Conservation (phyloP, 139 green algal species). For the Desmodesmus armatus region DNA sequence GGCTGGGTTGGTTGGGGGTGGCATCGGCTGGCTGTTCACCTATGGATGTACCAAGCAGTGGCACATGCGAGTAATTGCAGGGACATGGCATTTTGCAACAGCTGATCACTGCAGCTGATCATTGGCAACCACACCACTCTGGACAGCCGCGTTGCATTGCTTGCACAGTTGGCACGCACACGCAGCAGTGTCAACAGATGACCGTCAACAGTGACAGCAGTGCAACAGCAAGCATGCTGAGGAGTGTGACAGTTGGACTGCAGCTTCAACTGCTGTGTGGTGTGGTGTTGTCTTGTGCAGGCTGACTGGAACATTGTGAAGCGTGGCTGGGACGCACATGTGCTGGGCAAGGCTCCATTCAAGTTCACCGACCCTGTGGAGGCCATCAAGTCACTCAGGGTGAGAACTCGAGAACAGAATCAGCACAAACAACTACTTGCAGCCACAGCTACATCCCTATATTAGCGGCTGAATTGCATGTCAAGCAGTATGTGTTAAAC, state of each 20-base stretch:
- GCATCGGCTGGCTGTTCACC: too few species aligned
- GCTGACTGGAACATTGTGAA: slow-evolving; percentile 97
- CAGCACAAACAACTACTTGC: neutral
- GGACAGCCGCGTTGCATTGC: too few species aligned
- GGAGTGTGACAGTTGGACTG: too few species aligned
- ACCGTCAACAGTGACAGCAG: too few species aligned
- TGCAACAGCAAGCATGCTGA: neutral
- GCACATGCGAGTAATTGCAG: neutral
- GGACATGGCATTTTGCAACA: too few species aligned
- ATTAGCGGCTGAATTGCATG: neutral
- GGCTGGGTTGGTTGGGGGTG: neutral
- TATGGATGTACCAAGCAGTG: too few species aligned
- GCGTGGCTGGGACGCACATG: slow-evolving; percentile 91
- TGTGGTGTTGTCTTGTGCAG: slow-evolving; percentile 62
- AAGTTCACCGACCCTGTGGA: slow-evolving; percentile 83
- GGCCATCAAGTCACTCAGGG: slow-evolving; percentile 78
- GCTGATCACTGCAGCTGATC: too few species aligned
- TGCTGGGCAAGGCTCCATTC: slow-evolving; percentile 90
- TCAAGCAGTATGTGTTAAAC: neutral
- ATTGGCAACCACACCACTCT: too few species aligned
- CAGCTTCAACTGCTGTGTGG: too few species aligned
- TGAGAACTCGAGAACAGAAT: slow-evolving; percentile 47
- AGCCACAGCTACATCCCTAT: too few species aligned
- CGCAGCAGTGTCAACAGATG: too few species aligned
- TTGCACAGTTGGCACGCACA: too few species aligned